Evolutionary conservation across 2,329 filamentous ascomycete species (phyloP).

Genomic region (Pestalotiopsis sp.): DNA sequence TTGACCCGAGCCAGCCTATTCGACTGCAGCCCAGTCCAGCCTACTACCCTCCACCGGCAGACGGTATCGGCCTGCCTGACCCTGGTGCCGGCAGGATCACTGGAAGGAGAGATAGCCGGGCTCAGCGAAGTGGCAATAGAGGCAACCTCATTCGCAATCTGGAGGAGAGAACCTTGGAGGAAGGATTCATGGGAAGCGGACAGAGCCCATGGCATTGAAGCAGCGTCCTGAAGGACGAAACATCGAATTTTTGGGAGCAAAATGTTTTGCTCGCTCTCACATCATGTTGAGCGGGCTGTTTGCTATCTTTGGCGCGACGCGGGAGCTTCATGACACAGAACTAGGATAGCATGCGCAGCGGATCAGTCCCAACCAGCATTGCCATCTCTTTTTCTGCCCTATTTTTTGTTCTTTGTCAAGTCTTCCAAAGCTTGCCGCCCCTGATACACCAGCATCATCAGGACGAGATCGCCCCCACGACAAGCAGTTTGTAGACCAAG

Average conservation of each 20-base stretch:
- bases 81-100: constrained; percentile 58
- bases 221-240: constrained; percentile 6
- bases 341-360: constrained; percentile 8
- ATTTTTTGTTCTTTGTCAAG: not conserved
- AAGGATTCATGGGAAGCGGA: constrained; percentile 77
- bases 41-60: constrained; percentile 92
- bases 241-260: not conserved
- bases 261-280: not conserved
- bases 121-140: constrained; percentile 57
- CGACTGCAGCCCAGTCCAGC: constrained; percentile 92
- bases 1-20: constrained; percentile 94
- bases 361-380: not conserved
- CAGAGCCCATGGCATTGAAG: constrained; percentile 70
- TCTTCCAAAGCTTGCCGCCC: not conserved
- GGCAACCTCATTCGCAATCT: constrained; percentile 88
- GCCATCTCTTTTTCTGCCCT: not conserved
- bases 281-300: not conserved
- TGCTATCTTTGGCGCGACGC: not conserved
- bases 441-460: not conserved
- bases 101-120: constrained; percentile 76
- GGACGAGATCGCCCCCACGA: not conserved
- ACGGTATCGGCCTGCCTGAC: constrained; percentile 72
- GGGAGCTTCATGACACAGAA: not conserved
- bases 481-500: not conserved
- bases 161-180: constrained; percentile 91